Percentiles rank a stretch among this genome's conserved stretches.
phyloP scores from a whole-genome alignment of 2,329 filamentous ascomycete genomes.

The Sarocladium brachiariae region DNA sequence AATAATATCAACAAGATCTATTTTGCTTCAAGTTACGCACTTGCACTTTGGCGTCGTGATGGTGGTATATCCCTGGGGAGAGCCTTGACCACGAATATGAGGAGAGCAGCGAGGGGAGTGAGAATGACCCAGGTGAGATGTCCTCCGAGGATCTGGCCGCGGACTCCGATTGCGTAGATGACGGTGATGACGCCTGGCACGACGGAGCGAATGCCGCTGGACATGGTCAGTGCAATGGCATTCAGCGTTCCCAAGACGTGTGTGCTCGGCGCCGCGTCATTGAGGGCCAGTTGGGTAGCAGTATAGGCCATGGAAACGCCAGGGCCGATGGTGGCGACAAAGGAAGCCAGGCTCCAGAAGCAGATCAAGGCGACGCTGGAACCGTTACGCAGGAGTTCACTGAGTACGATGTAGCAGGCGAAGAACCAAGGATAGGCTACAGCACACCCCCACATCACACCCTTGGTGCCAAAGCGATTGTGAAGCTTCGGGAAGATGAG shows the following conservation, averaged over 20 bases:
- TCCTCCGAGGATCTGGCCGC: conserved; percentile 53
- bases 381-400: conserved; percentile 33
- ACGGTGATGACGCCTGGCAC: conserved; percentile 59
- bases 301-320: conserved; percentile 66
- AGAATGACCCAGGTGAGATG: conserved; percentile 38
- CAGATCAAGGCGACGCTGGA: conserved; percentile 25
- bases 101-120: conserved; percentile 21
- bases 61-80: conserved; percentile 21
- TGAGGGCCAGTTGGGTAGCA: conserved; percentile 64
- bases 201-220: conserved; percentile 57
- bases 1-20: background rate
- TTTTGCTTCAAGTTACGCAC: background rate
- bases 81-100: conserved; percentile 16
- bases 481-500: conserved; percentile 64
- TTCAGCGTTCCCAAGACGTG: conserved; percentile 65
- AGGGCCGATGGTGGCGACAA: conserved; percentile 45
- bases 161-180: conserved; percentile 61
- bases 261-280: conserved; percentile 63
- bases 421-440: conserved; percentile 59
- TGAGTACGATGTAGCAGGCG: conserved; percentile 46
- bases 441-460: conserved; percentile 51
- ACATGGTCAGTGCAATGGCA: conserved; percentile 49
- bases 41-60: background rate
- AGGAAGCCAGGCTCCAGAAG: conserved; percentile 49
- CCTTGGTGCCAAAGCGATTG: conserved; percentile 56